Evolutionary conservation across 1,284 basidiomycete genomes (phyloP), one percentile per base, ranked within the genome.

Genomic region (Leccinum pachyderme): DNA sequence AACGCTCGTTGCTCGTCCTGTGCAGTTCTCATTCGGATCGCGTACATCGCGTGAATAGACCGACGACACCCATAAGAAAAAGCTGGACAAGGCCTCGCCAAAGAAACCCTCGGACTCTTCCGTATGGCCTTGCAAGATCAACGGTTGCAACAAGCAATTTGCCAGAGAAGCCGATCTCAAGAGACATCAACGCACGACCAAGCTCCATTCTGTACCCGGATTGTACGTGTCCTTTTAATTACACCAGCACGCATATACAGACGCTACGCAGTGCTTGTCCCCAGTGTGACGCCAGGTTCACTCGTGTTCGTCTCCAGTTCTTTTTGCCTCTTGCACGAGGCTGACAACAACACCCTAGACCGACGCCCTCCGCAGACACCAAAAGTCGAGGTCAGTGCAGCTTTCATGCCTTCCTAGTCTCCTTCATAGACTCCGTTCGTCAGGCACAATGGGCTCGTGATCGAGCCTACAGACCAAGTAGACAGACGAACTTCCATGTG

Each of bases 141-240:
- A 84, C 63, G 87, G 86, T 11, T 89, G 87, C 72, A 83, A 81
- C 70, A 89, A 88, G 71, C 81, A 84, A 64, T 89, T 89, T 66
- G 87, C 85, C 47, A 79, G 87, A 53, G 87, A 89, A 69, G 87
- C 87, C 11, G 87, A 89, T 75, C 72, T 89, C 58, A 89, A 89
- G 74, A 68, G 87, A 61, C 87, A 89, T 69, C 87, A 89, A 68
- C 75, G 85, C 64, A 89, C 87, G 25, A 87, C 87, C 24, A 89
- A 87, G 68, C 68, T 79, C 31, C 87, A 89, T 71, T 83, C 83
- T 4, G 76, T 82, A 68, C 85, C 86, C 31, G 81, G 80, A 64
- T 89, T 84, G 87, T 89, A 66, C 69, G 85, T 81, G 18, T 51
- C 33, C 46, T 47, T 50, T 47, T 50, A 35, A 59, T 62, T 49